Percentiles rank a stretch among this genome's conserved stretches.
Evolutionary conservation across 345 rosid genomes (phyloP).

Genomic region (Lagerstroemia speciosa): DNA sequence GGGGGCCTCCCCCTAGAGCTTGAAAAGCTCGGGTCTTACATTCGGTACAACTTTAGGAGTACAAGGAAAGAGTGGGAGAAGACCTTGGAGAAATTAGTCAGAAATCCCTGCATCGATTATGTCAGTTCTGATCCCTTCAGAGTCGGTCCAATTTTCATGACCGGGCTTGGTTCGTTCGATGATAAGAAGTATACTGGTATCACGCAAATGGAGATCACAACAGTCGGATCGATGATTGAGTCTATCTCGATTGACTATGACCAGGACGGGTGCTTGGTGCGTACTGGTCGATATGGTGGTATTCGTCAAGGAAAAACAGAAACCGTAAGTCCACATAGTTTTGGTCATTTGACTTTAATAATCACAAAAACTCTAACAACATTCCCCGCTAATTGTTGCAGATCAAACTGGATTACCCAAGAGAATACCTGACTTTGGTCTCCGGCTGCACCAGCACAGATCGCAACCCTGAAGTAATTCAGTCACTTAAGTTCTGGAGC

Average conservation of each 20-base stretch:
- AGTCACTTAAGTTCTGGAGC: conserved; percentile 5
- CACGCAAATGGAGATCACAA: not conserved
- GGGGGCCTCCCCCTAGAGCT: not conserved
- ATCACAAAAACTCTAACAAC: too few species aligned
- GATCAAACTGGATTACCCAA: conserved; percentile 9
- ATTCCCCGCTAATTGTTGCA: not conserved
- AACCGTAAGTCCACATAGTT: conserved; percentile 2
- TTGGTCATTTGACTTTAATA: too few species aligned
- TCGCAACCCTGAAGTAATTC: not conserved
- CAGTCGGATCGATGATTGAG: not conserved
- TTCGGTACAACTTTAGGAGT: not conserved
- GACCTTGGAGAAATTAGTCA: conserved; percentile 3
- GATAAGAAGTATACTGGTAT: conserved; percentile 4
- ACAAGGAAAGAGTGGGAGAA: not conserved
- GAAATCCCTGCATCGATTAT: conserved; percentile 5
- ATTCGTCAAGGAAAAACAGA: not conserved
- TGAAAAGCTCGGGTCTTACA: conserved; percentile 1
- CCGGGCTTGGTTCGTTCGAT: not conserved
- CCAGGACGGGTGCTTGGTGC: conserved; percentile 8
- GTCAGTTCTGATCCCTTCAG: not conserved
- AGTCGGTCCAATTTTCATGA: not conserved
- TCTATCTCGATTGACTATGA: conserved; percentile 10
- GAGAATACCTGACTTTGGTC: conserved; percentile 10
- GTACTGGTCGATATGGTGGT: conserved; percentile 4
- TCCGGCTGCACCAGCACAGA: conserved; percentile 5